Percentiles rank a stretch among this genome's conserved stretches.
phyloP scores from a whole-genome alignment of 2,329 filamentous ascomycete genomes.

The Talaromyces sp. region DNA sequence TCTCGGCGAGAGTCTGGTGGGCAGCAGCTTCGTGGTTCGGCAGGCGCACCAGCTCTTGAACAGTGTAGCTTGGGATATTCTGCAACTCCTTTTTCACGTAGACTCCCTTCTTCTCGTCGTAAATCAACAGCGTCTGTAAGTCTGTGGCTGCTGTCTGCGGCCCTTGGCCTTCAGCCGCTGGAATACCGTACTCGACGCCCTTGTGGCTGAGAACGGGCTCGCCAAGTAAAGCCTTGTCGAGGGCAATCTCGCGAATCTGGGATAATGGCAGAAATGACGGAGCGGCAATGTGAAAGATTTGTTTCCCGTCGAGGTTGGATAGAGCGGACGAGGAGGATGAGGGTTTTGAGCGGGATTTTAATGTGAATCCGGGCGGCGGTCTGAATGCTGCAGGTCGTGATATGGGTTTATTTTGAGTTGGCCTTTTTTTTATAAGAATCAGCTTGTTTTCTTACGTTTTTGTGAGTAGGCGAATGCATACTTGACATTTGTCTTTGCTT shows the following conservation, averaged over 20 bases:
- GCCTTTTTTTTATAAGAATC: neutral
- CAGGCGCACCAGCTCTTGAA: constrained; percentile 31
- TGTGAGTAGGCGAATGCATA: constrained; percentile 7
- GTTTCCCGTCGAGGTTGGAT: constrained; percentile 37
- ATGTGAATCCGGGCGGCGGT: constrained; percentile 39
- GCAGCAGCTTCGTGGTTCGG: constrained; percentile 21
- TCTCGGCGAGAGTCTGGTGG: constrained; percentile 25
- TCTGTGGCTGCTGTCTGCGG: constrained; percentile 15
- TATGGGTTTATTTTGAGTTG: neutral
- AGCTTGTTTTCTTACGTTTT: neutral
- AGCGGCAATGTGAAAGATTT: constrained; percentile 44
- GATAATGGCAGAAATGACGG: constrained; percentile 39
- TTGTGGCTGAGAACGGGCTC: constrained; percentile 37
- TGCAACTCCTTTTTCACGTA: constrained; percentile 21
- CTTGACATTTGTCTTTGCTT: constrained; percentile 5
- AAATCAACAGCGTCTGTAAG: constrained; percentile 30
- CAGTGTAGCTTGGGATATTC: constrained; percentile 27
- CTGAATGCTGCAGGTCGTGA: constrained; percentile 25
- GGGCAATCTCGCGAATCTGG: constrained; percentile 39
- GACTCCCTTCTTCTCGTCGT: constrained; percentile 28
- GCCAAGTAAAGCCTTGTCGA: constrained; percentile 35
- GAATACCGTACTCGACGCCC: constrained; percentile 37
- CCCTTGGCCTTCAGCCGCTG: constrained; percentile 19
- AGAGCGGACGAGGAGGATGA: constrained; percentile 25
- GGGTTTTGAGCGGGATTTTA: constrained; percentile 25